A percentile compares a stretch with the other conserved stretches of the same genome.
These are phyloP conservation scores for Plectosphaerella plurivora DNA, from an alignment of 2,329 filamentous ascomycete genomes.

Conservation along the genomic window DNA sequence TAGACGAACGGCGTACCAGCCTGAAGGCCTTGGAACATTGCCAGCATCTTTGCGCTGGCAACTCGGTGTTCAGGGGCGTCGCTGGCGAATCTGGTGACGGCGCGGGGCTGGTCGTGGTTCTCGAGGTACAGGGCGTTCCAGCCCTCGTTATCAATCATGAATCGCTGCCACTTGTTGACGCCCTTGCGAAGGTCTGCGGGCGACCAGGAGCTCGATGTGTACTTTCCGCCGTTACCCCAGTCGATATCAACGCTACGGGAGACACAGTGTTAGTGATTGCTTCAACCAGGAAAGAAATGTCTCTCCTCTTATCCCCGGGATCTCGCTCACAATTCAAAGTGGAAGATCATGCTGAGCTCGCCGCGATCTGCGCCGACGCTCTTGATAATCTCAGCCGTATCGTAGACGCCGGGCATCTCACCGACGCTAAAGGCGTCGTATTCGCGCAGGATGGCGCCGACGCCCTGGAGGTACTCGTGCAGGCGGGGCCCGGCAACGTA, in stretches of 20 bases:
- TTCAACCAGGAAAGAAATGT: not conserved
- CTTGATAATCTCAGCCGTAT: conserved; percentile 36
- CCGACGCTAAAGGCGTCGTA: conserved; percentile 49
- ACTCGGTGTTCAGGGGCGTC: conserved; percentile 44
- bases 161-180: conserved; percentile 53
- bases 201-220: conserved; percentile 35
- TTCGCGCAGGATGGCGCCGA: conserved; percentile 36
- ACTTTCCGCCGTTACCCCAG: conserved; percentile 38
- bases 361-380: conserved; percentile 50
- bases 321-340: conserved; percentile 55
- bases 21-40: conserved; percentile 51
- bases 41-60: conserved; percentile 54
- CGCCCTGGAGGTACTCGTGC: conserved; percentile 41
- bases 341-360: conserved; percentile 69
- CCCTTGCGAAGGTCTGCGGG: conserved; percentile 47
- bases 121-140: conserved; percentile 65
- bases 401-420: conserved; percentile 43
- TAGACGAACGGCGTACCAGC: conserved; percentile 64
- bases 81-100: conserved; percentile 50
- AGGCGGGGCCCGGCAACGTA: conserved; percentile 50
- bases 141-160: conserved; percentile 54
- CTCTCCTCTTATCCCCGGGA: not conserved
- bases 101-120: conserved; percentile 61
- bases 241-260: conserved; percentile 42
- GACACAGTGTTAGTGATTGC: conserved; percentile 1